Conservation (phyloP, 306 rosid genomes). For the Dicorynia guianensis region DNA sequence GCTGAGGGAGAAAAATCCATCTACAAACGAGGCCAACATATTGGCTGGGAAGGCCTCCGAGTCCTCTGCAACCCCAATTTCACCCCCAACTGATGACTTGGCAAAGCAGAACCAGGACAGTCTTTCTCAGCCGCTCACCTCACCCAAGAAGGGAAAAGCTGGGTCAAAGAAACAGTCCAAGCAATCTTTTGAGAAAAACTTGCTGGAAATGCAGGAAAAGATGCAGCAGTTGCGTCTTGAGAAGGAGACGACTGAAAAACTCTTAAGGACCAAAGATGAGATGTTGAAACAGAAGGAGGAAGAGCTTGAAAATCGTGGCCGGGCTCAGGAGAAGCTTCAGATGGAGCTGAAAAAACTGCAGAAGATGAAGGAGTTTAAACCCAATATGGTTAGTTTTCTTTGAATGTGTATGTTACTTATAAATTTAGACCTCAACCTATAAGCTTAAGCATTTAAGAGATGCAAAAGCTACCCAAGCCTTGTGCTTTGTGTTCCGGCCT, state of each 20-base stretch:
- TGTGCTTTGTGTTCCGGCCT: no score
- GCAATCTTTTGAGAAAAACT: conserved; percentile 67
- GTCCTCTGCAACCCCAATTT: conserved; percentile 26
- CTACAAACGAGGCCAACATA: conserved; percentile 48
- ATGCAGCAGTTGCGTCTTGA: conserved; percentile 67
- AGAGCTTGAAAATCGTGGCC: conserved; percentile 65
- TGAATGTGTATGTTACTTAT: background rate
- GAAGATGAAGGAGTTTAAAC: conserved; percentile 90
- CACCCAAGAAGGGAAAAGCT: conserved; percentile 58
- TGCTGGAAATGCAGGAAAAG: conserved; percentile 83
- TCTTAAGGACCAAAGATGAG: conserved; percentile 79
- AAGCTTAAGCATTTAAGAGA: no score
- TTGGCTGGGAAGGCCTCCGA: conserved; percentile 41
- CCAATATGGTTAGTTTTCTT: conserved; percentile 64
- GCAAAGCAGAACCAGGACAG: conserved; percentile 55
- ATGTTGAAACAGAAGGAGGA: conserved; percentile 74
- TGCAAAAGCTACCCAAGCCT: no score
- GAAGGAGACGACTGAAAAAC: conserved; percentile 84
- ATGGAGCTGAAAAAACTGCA: conserved; percentile 77
- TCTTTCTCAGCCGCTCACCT: conserved; percentile 50
- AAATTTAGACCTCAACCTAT: no score
- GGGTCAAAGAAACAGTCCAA: conserved; percentile 66
- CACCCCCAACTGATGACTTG: conserved; percentile 4
- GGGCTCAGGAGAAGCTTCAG: conserved; percentile 79
- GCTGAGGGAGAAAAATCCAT: conserved; percentile 69